Percentiles rank a stretch among this genome's conserved stretches.
Evolutionary conservation across 2,329 filamentous ascomycete genomes (phyloP).

Genomic region (Alternaria sp.): DNA sequence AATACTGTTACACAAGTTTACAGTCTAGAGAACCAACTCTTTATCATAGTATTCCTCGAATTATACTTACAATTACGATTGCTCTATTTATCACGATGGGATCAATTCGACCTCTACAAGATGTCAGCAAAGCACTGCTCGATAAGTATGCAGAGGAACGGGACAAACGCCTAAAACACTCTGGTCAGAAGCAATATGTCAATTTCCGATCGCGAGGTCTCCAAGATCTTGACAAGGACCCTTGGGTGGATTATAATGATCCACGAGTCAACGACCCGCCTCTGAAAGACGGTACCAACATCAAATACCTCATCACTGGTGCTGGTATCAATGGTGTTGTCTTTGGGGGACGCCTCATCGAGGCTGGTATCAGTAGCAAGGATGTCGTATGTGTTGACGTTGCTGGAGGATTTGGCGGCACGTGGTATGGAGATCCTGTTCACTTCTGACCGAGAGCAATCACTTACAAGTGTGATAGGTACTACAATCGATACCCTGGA

Average conservation of each 20-base stretch:
- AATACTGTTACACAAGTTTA: too few species aligned
- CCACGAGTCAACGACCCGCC: slow-evolving; percentile 1
- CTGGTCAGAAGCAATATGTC: background rate
- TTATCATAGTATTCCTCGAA: too few species aligned
- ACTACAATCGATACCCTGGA: slow-evolving; percentile 59
- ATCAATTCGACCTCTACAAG: too few species aligned
- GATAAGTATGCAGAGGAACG: too few species aligned
- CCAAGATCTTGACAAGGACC: slow-evolving; percentile 8
- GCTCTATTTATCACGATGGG: too few species aligned
- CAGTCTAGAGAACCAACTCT: too few species aligned
- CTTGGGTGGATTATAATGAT: slow-evolving; percentile 7
- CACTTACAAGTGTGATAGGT: slow-evolving; percentile 19
- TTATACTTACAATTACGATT: too few species aligned
- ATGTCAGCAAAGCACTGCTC: too few species aligned
- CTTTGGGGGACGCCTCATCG: slow-evolving; percentile 48
- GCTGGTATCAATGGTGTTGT: slow-evolving; percentile 53
- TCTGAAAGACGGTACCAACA: slow-evolving; percentile 2
- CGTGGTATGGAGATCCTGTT: slow-evolving; percentile 47
- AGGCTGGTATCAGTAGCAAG: slow-evolving; percentile 44
- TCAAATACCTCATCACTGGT: slow-evolving; percentile 50
- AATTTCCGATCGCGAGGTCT: slow-evolving; percentile 1
- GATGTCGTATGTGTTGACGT: slow-evolving; percentile 55
- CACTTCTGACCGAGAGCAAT: background rate
- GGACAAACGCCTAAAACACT: too few species aligned
- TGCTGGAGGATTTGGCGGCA: slow-evolving; percentile 57